These are phyloP conservation scores for Sapria himalayana DNA, from an alignment of 345 rosid genomes.

Conservation along the genomic window DNA sequence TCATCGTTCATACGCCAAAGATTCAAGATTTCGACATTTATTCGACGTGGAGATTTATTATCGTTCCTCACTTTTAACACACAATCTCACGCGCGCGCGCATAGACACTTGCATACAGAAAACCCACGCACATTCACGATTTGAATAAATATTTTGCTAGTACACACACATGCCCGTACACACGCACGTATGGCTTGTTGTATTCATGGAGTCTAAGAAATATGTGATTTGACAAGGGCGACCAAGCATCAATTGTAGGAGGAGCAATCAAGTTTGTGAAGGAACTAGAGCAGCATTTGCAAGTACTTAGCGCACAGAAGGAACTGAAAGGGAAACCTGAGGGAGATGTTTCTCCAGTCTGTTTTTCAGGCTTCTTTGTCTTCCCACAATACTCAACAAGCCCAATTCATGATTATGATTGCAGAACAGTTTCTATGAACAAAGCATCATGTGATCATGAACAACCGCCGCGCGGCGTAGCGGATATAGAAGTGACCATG, in stretches of 20 bases:
- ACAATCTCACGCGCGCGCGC: no score
- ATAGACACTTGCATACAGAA: no score
- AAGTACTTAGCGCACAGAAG: conserved; percentile 12
- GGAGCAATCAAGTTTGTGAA: conserved; percentile 33
- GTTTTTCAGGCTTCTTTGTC: conserved; percentile 44
- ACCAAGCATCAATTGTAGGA: conserved; percentile 32
- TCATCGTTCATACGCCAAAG: background rate
- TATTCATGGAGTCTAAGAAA: no score
- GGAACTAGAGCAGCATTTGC: conserved; percentile 23
- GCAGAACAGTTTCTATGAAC: conserved; percentile 7
- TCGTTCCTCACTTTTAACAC: no score
- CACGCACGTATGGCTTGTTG: no score
- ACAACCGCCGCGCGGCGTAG: conserved; percentile 11
- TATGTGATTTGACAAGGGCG: no score
- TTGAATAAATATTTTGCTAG: no score
- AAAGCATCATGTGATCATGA: conserved; percentile 13
- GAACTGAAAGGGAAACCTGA: conserved; percentile 13
- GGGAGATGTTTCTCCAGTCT: conserved; percentile 7
- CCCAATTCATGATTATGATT: conserved; percentile 7
- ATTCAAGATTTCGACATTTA: no score
- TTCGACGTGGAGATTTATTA: background rate
- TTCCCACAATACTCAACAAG: conserved; percentile 38
- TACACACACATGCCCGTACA: no score
- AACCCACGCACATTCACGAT: no score
- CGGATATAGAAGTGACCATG: conserved; percentile 70